These are phyloP conservation scores for Penicillium argentinense DNA, from an alignment of 495 filamentous ascomycete species.

Conservation along the genomic window DNA sequence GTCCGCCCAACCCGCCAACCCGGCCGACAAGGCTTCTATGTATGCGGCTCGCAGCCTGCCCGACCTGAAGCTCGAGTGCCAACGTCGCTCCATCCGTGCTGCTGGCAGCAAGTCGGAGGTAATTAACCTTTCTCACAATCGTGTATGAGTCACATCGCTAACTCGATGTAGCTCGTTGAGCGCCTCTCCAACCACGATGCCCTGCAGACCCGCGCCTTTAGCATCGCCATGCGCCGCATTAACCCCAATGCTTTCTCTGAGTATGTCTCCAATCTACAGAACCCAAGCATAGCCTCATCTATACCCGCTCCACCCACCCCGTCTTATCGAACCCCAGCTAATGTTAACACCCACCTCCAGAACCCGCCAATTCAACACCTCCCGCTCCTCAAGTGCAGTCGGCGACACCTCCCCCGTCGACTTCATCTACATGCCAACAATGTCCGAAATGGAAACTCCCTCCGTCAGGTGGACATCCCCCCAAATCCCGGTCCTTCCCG, in stretches of 20 bases:
- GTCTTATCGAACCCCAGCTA: slow-evolving; percentile 1
- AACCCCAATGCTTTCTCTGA: slow-evolving; percentile 41
- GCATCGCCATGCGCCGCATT: slow-evolving; percentile 51
- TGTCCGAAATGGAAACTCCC: slow-evolving; percentile 41
- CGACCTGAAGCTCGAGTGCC: slow-evolving; percentile 44
- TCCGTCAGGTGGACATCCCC: slow-evolving; percentile 26
- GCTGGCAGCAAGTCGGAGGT: slow-evolving; percentile 41
- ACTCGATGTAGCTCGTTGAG: slow-evolving; percentile 51
- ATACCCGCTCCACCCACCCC: too few species aligned
- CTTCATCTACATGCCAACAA: slow-evolving; percentile 60
- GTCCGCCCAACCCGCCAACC: slow-evolving; percentile 42
- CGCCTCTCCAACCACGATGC: slow-evolving; percentile 55
- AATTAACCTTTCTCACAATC: too few species aligned
- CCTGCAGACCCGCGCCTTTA: slow-evolving; percentile 53
- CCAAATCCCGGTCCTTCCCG: slow-evolving; percentile 56
- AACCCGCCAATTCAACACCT: slow-evolving; percentile 60
- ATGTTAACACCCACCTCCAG: slow-evolving; percentile 9
- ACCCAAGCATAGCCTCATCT: neutral
- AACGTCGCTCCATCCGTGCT: slow-evolving; percentile 33
- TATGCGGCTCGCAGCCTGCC: slow-evolving; percentile 36
- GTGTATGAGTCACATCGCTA: too few species aligned
- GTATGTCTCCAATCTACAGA: slow-evolving; percentile 41
- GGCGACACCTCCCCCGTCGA: slow-evolving; percentile 63
- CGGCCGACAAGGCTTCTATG: slow-evolving; percentile 34
- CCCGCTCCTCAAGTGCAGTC: slow-evolving; percentile 52